These are phyloP conservation scores for Chaetomium olivaceum DNA, from an alignment of 2,329 filamentous ascomycete species.

Conservation along the genomic window DNA sequence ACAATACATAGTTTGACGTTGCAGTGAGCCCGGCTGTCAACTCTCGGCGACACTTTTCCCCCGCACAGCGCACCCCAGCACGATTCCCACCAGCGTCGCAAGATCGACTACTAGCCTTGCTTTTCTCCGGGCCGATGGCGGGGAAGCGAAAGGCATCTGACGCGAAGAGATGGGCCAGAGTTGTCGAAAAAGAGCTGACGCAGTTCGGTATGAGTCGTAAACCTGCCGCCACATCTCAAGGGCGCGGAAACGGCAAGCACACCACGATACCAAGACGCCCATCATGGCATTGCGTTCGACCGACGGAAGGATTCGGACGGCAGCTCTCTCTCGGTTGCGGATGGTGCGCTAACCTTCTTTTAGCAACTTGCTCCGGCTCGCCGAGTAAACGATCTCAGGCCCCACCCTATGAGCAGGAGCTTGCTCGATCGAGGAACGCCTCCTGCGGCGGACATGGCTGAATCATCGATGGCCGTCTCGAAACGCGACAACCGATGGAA, in stretches of 20 bases:
- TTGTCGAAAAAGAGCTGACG: not conserved
- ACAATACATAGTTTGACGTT: conserved; percentile 23
- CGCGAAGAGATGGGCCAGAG: not conserved
- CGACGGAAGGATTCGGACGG: conserved; percentile 15
- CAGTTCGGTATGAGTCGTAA: not conserved
- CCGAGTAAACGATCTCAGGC: conserved; percentile 41
- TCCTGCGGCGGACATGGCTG: conserved; percentile 30
- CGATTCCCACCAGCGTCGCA: conserved; percentile 17
- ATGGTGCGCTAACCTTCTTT: conserved; percentile 38
- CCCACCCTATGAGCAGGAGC: conserved; percentile 36
- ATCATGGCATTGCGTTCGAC: conserved; percentile 4
- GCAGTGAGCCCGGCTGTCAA: conserved; percentile 26
- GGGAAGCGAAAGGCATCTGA: conserved; percentile 17
- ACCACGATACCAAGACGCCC: not conserved
- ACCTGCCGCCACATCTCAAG: not conserved
- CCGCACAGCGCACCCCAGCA: conserved; percentile 19
- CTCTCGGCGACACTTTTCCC: conserved; percentile 10
- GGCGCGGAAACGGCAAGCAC: not conserved
- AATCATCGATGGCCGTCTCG: conserved; percentile 24
- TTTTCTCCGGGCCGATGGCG: conserved; percentile 20
- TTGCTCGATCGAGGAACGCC: conserved; percentile 41
- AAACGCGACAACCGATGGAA: conserved; percentile 23
- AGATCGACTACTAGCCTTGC: conserved; percentile 27
- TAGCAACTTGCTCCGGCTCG: conserved; percentile 41
- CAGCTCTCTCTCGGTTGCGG: conserved; percentile 29